Evolutionary conservation across 2,329 filamentous ascomycete species (phyloP).

Genomic region (Parastagonospora nodorum): DNA sequence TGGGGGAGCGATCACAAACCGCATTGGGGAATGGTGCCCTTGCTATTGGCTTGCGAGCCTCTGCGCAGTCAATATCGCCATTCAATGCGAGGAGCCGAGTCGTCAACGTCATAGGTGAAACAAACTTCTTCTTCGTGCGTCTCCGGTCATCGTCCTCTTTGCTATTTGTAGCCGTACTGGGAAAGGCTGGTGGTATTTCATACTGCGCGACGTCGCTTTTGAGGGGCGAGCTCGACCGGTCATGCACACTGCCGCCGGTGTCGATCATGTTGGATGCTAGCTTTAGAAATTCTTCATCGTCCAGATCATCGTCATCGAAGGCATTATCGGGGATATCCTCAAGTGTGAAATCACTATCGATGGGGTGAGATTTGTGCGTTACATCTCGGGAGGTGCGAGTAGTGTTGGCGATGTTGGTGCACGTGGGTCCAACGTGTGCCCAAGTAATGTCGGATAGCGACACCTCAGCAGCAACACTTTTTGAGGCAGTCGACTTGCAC

Average conservation of each 20-base stretch:
- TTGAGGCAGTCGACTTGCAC: no score
- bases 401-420: background rate
- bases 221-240: constrained; percentile 2
- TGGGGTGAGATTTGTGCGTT: background rate
- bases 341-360: background rate
- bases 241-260: background rate
- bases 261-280: constrained; percentile 10
- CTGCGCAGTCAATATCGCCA: background rate
- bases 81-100: constrained; percentile 17
- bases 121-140: constrained; percentile 17
- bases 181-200: no score
- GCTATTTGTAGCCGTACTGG: background rate
- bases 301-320: constrained; percentile 26
- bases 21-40: constrained; percentile 58
- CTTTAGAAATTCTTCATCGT: constrained; percentile 30
- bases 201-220: no score
- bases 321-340: constrained; percentile 8
- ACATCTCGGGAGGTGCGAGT: background rate
- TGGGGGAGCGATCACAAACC: constrained; percentile 58
- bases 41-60: constrained; percentile 51
- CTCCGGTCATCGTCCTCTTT: background rate
- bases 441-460: no score
- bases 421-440: no score
- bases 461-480: no score
- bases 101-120: constrained; percentile 29